Evolutionary conservation across 2,329 filamentous ascomycete species (phyloP).

Genomic region (Dactylellina parvicollis): DNA sequence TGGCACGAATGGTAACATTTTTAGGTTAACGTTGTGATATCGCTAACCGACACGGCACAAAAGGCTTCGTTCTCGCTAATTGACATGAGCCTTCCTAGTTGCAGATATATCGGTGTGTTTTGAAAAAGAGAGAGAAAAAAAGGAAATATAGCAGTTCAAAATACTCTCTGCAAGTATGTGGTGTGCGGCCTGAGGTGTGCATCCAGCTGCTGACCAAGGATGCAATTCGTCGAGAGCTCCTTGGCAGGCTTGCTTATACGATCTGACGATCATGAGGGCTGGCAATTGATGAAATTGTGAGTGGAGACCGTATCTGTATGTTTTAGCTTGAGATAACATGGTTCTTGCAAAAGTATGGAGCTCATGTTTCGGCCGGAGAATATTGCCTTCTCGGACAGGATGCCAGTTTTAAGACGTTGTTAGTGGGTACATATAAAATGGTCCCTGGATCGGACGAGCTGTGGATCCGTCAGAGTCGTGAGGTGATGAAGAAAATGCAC

Average conservation of each 20-base stretch:
- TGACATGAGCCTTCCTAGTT: slow-evolving; percentile 22
- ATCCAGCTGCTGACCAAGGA: slow-evolving; percentile 7
- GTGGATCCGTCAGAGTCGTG: background rate
- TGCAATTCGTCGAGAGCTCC: slow-evolving; percentile 48
- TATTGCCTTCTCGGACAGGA: slow-evolving; percentile 32
- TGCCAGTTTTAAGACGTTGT: background rate
- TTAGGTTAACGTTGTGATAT: slow-evolving; percentile 36
- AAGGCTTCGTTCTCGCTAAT: slow-evolving; percentile 52
- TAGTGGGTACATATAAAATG: slow-evolving; percentile 28
- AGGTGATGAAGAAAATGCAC: slow-evolving; percentile 1
- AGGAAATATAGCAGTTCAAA: background rate
- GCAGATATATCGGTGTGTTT: slow-evolving; percentile 13
- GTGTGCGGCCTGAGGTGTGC: slow-evolving; percentile 17
- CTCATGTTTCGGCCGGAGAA: slow-evolving; percentile 47
- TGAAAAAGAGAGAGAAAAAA: slow-evolving; percentile 5
- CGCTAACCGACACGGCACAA: slow-evolving; percentile 53
- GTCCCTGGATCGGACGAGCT: slow-evolving; percentile 26
- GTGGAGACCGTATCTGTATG: slow-evolving; percentile 7
- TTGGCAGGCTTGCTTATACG: slow-evolving; percentile 29
- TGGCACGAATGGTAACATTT: slow-evolving; percentile 26
- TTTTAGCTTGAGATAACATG: background rate
- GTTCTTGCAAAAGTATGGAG: slow-evolving; percentile 14
- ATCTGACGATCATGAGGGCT: slow-evolving; percentile 34
- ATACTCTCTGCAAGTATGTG: background rate
- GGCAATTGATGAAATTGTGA: slow-evolving; percentile 4